Base-by-base conservation (phyloP, 2,329 filamentous ascomycete genomes). In the Aspergillus sp. region DNA sequence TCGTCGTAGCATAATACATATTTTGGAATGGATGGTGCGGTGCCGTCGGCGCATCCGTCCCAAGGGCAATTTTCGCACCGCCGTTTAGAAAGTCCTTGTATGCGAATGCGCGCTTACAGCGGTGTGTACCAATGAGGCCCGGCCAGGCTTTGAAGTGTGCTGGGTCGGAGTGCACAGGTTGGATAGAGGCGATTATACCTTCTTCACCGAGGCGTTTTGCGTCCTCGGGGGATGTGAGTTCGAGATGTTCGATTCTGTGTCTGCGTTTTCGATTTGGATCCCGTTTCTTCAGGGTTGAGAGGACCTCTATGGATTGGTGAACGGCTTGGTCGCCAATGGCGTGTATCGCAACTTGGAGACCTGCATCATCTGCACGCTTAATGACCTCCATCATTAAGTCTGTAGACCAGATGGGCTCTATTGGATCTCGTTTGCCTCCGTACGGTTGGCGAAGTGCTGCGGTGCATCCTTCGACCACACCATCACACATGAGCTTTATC, bases 191-290 rank as follows among this genome's bases (percentile, higher is more conserved):
- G 8, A 70, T 72, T 58, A 82, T 79, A 2, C 79, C 79, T 15
- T 80, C 65, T 21, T 72, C 64, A 0, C 76, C 78, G 12, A 82
- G 71, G 14, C 79, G 66, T 51, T 67, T 72, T 2, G 78, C 79
- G 60, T 82, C 79, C 52, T 76, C 73, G 0, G 76, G 72, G 1
- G 76, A 71, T 0, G 78, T 79, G 47, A 82, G 71, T 62, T 82
- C 80, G 7, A 82, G 69, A 65, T 82, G 80, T 65, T 82, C 80
- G 57, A 82, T 81, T 19, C 80, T 75, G 59, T 81, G 80, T 5
- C 79, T 75, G 44, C 73, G 72, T 69, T 25, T 15, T 11, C 15
- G 41, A 12, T 27, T 37, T 9, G 25, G 41, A 19, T 70, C 14
- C 23, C n/a, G 44, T 2, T 12, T 11, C 8, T 17, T 12, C 69